Conservation (phyloP, 2,329 filamentous ascomycete species). For the Blastomyces parvus region DNA sequence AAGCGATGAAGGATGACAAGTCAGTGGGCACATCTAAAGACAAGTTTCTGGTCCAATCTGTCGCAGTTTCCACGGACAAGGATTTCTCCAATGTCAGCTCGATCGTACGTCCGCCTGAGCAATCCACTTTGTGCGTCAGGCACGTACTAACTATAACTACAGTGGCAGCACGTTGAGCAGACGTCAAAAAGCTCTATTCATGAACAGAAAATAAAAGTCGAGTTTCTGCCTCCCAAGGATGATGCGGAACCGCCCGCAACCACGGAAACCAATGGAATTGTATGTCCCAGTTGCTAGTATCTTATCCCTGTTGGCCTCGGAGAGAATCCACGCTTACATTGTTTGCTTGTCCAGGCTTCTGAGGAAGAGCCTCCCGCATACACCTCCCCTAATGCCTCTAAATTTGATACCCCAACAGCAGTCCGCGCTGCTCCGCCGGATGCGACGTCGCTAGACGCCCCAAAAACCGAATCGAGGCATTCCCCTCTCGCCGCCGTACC, state of each 20-base stretch:
- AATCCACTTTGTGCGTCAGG: not conserved
- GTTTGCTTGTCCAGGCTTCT: conserved; percentile 6
- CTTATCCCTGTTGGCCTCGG: not conserved
- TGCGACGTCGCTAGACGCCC: conserved; percentile 18
- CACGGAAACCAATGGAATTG: conserved; percentile 27
- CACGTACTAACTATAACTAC: conserved; percentile 18
- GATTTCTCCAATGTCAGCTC: conserved; percentile 71
- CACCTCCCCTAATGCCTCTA: conserved; percentile 43
- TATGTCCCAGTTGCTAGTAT: conserved; percentile 19
- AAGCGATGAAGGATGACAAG: conserved; percentile 87
- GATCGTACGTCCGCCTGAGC: conserved; percentile 52
- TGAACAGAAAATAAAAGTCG: conserved; percentile 92
- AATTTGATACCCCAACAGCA: conserved; percentile 37
- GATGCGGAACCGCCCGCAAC: conserved; percentile 20
- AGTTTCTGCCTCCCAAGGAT: conserved; percentile 60
- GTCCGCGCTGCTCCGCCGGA: conserved; percentile 35
- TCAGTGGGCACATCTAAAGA: conserved; percentile 59
- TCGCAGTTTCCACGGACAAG: conserved; percentile 71
- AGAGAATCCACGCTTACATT: not conserved
- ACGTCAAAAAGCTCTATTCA: conserved; percentile 67
- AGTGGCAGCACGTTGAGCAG: conserved; percentile 70
- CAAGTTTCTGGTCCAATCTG: conserved; percentile 95
- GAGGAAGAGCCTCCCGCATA: conserved; percentile 46
- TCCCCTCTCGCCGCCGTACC: conserved; percentile 11
- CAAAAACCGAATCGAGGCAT: conserved; percentile 18